phyloP scores from a whole-genome alignment of 805 yeast species.

The Suhomyces canberraensis region DNA sequence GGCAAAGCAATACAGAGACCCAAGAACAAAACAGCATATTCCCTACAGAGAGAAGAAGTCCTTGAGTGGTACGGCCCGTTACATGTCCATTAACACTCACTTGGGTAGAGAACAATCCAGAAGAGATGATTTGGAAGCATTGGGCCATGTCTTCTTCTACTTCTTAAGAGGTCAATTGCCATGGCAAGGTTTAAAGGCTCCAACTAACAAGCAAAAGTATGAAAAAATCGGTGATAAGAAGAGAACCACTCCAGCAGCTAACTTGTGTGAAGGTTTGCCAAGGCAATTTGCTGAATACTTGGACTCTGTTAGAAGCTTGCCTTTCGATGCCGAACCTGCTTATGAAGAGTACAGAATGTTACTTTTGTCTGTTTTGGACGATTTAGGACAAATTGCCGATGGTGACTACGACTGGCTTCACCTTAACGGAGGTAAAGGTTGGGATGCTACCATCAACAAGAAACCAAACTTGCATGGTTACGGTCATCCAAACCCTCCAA shows the following conservation, averaged over 20 bases:
- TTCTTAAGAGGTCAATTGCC: conserved; percentile 77
- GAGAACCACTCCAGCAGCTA: conserved; percentile 62
- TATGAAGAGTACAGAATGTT: conserved; percentile 63
- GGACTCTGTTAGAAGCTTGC: conserved; percentile 61
- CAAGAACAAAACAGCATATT: conserved; percentile 74
- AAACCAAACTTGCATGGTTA: conserved; percentile 81
- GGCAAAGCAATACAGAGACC: conserved; percentile 84
- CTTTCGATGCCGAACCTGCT: conserved; percentile 79
- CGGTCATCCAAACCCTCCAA: conserved; percentile 66
- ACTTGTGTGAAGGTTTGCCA: conserved; percentile 64
- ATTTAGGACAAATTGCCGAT: conserved; percentile 58
- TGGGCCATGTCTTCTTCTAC: conserved; percentile 80
- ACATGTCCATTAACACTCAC: conserved; percentile 88
- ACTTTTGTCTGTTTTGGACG: conserved; percentile 57
- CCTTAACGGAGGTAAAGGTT: conserved; percentile 74
- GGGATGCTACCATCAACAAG: conserved; percentile 74
- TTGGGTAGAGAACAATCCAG: conserved; percentile 80
- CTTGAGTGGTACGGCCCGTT: conserved; percentile 80
- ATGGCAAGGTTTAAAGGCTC: conserved; percentile 89
- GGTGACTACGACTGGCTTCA: conserved; percentile 80
- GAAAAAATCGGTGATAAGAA: conserved; percentile 83
- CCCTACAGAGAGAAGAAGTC: conserved; percentile 81
- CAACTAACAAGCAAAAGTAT: conserved; percentile 78
- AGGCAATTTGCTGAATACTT: conserved; percentile 72
- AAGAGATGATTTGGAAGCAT: conserved; percentile 76